Percentiles rank a stretch among this genome's conserved stretches.
Evolutionary conservation across 2,329 filamentous ascomycete species (phyloP).

Genomic region (Talaromyces amestolkiae): DNA sequence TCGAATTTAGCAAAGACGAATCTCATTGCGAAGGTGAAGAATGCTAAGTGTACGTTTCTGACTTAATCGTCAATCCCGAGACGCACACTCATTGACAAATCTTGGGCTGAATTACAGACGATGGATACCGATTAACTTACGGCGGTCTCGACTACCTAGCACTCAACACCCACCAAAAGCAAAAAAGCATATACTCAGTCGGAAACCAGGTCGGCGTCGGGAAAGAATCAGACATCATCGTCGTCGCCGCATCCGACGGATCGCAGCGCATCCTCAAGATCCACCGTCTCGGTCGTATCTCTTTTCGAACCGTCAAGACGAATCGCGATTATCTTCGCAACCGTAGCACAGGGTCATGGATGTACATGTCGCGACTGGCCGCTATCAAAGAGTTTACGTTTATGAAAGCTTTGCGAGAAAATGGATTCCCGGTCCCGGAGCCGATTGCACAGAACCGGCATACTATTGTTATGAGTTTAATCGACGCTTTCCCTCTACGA

Average conservation of each 20-base stretch:
- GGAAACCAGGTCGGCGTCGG: slow-evolving; percentile 93
- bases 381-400: slow-evolving; percentile 94
- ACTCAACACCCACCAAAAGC: slow-evolving; percentile 80
- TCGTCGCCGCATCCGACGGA: slow-evolving; percentile 78
- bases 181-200: slow-evolving; percentile 81
- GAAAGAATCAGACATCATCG: slow-evolving; percentile 96
- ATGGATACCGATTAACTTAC: slow-evolving; percentile 94
- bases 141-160: slow-evolving; percentile 97
- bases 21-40: slow-evolving; percentile 88
- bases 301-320: slow-evolving; percentile 91
- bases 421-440: slow-evolving; percentile 85
- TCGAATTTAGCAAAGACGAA: slow-evolving; percentile 88
- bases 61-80: neutral
- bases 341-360: slow-evolving; percentile 80
- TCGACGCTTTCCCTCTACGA: slow-evolving; percentile 87
- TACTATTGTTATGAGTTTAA: slow-evolving; percentile 91
- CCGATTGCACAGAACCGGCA: slow-evolving; percentile 88
- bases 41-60: slow-evolving; percentile 67
- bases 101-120: slow-evolving; percentile 52
- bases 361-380: slow-evolving; percentile 92
- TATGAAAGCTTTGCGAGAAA: slow-evolving; percentile 79
- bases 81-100: neutral
- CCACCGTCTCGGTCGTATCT: slow-evolving; percentile 90
- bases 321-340: slow-evolving; percentile 94
- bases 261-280: slow-evolving; percentile 87